These are phyloP conservation scores for Penicillium malachiteum DNA, from an alignment of 495 filamentous ascomycete genomes.

Conservation along the genomic window DNA sequence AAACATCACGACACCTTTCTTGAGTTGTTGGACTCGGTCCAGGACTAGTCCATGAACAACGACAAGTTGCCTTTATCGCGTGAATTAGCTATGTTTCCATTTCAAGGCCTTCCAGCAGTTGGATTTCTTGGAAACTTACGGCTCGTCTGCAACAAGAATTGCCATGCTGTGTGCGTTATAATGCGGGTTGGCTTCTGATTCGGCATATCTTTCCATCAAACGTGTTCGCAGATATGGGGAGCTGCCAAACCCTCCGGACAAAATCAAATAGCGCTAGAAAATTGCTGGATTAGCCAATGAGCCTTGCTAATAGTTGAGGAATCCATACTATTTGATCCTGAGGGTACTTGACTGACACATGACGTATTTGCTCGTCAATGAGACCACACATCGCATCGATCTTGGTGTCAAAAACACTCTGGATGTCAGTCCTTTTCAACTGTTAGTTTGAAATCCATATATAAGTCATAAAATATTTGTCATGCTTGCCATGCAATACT, in stretches of 20 bases:
- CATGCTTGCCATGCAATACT: constrained; percentile 28
- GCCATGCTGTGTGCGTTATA: constrained; percentile 39
- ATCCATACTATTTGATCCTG: constrained; percentile 27
- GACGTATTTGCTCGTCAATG: constrained; percentile 54
- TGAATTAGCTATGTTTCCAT: background rate
- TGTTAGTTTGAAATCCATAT: too few relatives aligned
- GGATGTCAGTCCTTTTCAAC: constrained; percentile 6
- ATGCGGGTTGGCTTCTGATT: constrained; percentile 14
- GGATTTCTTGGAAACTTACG: constrained; percentile 28
- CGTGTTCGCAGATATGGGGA: constrained; percentile 57
- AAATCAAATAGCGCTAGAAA: constrained; percentile 50
- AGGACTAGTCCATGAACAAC: constrained; percentile 56
- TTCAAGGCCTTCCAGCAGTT: background rate
- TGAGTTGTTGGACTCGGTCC: constrained; percentile 52
- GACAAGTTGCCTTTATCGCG: constrained; percentile 46
- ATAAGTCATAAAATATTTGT: background rate
- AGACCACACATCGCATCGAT: constrained; percentile 50
- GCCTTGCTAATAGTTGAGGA: constrained; percentile 33
- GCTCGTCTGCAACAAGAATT: constrained; percentile 51
- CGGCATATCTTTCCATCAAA: constrained; percentile 37
- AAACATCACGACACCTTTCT: constrained; percentile 41
- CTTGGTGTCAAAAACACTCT: constrained; percentile 51
- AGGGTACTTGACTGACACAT: constrained; percentile 45
- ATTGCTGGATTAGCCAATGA: background rate
- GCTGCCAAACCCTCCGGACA: constrained; percentile 66